A percentile compares a stretch with the other conserved stretches of the same genome.
These are phyloP conservation scores for Samsoniella hepiali DNA, from an alignment of 2,329 filamentous ascomycete genomes.

Conservation along the genomic window DNA sequence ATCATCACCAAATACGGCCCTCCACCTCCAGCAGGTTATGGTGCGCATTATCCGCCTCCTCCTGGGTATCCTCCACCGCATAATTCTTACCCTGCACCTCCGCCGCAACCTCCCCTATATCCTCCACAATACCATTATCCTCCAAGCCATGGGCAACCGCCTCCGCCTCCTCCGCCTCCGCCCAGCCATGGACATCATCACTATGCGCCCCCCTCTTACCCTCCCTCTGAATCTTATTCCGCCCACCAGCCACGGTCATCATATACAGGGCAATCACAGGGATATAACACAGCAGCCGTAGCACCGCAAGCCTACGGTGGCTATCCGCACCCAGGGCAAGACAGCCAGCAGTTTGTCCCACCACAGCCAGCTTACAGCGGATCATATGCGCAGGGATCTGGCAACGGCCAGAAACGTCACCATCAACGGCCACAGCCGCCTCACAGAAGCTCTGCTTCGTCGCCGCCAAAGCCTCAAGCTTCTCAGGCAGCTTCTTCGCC, in stretches of 20 bases:
- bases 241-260: slow-evolving; percentile 10
- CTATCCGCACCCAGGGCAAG: slow-evolving; percentile 8
- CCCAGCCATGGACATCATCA: slow-evolving; percentile 19
- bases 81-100: slow-evolving; percentile 5
- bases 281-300: background rate
- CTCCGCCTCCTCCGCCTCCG: slow-evolving; percentile 18
- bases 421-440: background rate
- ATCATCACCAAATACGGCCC: slow-evolving; percentile 24
- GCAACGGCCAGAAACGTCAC: background rate
- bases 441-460: slow-evolving; percentile 9
- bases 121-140: slow-evolving; percentile 21
- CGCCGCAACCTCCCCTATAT: slow-evolving; percentile 17
- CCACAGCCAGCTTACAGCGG: slow-evolving; percentile 17
- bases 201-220: slow-evolving; percentile 23
- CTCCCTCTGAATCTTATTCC: slow-evolving; percentile 19
- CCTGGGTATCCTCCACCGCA: slow-evolving; percentile 21
- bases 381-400: slow-evolving; percentile 7
- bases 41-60: slow-evolving; percentile 28
- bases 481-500: background rate
- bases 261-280: slow-evolving; percentile 14
- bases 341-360: slow-evolving; percentile 2
- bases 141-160: slow-evolving; percentile 19
- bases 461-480: slow-evolving; percentile 4
- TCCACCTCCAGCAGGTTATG: slow-evolving; percentile 26
- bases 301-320: background rate